Evolutionary conservation across 768 basidiomycete species (phyloP).

Genomic region (Mycena venus): DNA sequence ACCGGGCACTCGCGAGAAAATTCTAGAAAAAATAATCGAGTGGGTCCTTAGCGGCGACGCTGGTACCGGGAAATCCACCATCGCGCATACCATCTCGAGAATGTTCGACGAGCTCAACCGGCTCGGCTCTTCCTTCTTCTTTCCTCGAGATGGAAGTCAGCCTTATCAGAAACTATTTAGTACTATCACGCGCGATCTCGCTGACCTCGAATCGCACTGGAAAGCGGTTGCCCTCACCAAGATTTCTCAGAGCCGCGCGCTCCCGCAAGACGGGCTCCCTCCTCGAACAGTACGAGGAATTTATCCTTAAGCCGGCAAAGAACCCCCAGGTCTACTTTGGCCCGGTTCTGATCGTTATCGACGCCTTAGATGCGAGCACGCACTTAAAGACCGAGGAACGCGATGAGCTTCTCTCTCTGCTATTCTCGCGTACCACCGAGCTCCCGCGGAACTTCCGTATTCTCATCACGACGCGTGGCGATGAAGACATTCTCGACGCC

Average conservation of each 20-base stretch:
- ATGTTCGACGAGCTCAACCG: not conserved
- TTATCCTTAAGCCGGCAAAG: not conserved
- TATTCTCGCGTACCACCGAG: not conserved
- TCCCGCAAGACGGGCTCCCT: not conserved
- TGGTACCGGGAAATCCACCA: not conserved
- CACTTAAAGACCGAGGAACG: not conserved
- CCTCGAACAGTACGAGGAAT: slow-evolving; percentile 1
- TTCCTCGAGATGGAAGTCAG: not conserved
- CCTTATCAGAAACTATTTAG: not conserved
- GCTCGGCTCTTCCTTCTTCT: not conserved
- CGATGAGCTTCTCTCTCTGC: not conserved
- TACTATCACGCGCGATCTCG: not conserved
- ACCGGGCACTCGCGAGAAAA: not conserved
- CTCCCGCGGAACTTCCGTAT: slow-evolving; percentile 18
- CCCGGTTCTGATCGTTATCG: not conserved
- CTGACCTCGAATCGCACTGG: not conserved
- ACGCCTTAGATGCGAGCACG: not conserved
- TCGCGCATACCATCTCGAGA: not conserved
- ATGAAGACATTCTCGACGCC: not conserved
- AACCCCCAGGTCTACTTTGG: not conserved
- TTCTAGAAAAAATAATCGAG: not conserved
- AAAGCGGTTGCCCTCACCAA: not conserved
- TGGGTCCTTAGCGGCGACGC: not conserved
- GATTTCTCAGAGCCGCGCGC: not conserved
- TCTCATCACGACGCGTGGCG: slow-evolving; percentile 14